Evolutionary conservation across 2,329 filamentous ascomycete species (phyloP).

Genomic region (Hortaea werneckii): DNA sequence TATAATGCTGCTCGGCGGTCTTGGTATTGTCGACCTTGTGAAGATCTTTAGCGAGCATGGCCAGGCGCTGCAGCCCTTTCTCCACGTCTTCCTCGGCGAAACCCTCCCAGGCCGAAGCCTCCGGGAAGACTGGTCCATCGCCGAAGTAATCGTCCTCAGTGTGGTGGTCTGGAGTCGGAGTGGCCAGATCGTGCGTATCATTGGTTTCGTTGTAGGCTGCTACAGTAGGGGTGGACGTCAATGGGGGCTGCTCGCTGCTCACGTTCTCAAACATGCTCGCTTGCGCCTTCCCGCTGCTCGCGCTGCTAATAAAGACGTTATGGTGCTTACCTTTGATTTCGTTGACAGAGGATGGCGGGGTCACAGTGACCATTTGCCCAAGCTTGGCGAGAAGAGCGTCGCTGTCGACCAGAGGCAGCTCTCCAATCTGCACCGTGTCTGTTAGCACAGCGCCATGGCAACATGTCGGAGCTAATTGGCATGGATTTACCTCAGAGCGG

Average conservation of each 20-base stretch:
- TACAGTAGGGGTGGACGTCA: neutral
- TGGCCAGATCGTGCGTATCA: neutral
- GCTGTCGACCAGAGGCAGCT: no score
- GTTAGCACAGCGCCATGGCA: no score
- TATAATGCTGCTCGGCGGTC: conserved; percentile 21
- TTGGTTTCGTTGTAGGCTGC: conserved; percentile 1
- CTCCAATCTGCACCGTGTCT: no score
- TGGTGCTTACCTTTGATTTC: no score
- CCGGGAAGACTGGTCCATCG: conserved; percentile 4
- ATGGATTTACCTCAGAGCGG: neutral
- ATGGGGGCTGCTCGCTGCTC: no score
- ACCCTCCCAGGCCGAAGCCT: conserved; percentile 22
- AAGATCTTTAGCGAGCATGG: conserved; percentile 23
- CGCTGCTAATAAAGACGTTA: no score
- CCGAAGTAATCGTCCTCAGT: neutral
- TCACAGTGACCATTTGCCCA: no score
- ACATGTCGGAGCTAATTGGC: no score
- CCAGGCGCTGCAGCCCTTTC: conserved; percentile 20
- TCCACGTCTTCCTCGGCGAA: conserved; percentile 22
- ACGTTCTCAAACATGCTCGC: no score
- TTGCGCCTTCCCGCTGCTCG: no score
- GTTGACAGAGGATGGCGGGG: no score
- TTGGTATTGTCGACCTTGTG: conserved; percentile 15
- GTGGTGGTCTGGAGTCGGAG: neutral
- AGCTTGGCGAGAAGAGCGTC: no score